Evolutionary conservation across 2,329 filamentous ascomycete genomes (phyloP), one percentile per base, ranked within the genome.

Genomic region (Chalara sp.): DNA sequence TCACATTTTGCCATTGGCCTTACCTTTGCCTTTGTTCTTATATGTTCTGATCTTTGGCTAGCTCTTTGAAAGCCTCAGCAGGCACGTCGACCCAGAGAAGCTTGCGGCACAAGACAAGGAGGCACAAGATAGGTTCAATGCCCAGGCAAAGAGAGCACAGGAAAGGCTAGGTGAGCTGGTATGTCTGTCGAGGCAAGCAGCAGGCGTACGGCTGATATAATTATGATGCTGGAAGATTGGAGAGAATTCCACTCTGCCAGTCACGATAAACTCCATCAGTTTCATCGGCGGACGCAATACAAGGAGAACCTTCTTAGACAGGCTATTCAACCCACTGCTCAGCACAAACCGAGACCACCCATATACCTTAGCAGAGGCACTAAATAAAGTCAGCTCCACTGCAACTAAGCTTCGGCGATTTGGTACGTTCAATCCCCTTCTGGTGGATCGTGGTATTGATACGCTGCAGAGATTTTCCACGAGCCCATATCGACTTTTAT

Each of bases 231-330:
- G 7, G 11, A 47, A 90, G 86, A 79, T 95, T 63, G 79, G 83
- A 58, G 80, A 87, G 69, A 95, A 97, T 68, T 85, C 86, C 58
- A 88, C 88, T 42, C 81, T 93, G 52, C 92, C 93, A 40, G 88
- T 93, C 61, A 89, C 89, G 11, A 85, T 99, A 66, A 88, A 88
- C 61, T 87, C 89, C 43, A 80, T 99, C 65, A 83, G 87, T 61
- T 76, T 99, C 54, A 81, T 95, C 55, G 87, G 90, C 65, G 89
- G 89, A 43, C 78, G 79, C 54, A 84, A 93, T 65, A 96, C 92
- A n/a, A 82, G 93, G 56, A 80, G 80, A 61, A 76, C 79, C 56
- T 96, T 99, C 68, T 82, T 99, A 49, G 80, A 95, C 66, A 82
- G 83, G 35, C 75, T 96, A 52, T 83, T 97, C 68, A 73, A 83